Evolutionary conservation across 495 filamentous ascomycete genomes (phyloP).

Genomic region (Xylaria curta): DNA sequence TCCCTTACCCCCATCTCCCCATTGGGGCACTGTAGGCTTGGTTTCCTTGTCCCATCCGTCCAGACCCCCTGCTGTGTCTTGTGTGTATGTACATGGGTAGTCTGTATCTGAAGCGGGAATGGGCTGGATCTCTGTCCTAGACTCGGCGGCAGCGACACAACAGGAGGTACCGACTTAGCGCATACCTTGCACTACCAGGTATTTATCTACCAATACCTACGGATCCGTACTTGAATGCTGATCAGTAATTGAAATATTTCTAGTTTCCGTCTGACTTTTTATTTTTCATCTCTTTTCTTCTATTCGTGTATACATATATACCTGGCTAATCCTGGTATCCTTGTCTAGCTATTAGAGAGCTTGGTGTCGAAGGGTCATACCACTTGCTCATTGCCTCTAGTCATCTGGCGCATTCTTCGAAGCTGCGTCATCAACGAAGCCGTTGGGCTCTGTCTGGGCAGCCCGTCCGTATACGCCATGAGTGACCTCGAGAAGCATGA

Average conservation of each 20-base stretch:
- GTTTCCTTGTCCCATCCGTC: background rate
- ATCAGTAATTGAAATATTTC: slow-evolving; percentile 16
- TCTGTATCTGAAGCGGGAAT: background rate
- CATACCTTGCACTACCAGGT: background rate
- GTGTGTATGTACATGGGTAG: background rate
- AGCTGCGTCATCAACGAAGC: background rate
- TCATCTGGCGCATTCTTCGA: background rate
- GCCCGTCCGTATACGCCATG: slow-evolving; percentile 30
- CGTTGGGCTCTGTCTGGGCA: background rate
- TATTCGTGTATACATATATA: background rate
- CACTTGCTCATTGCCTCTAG: background rate
- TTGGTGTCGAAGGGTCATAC: background rate
- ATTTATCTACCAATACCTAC: background rate
- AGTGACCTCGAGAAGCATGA: slow-evolving; percentile 42
- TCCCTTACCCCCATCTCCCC: slow-evolving; percentile 1
- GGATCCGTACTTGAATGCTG: background rate
- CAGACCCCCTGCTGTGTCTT: background rate
- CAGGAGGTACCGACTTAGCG: slow-evolving; percentile 8
- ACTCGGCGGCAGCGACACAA: background rate
- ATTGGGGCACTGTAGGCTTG: background rate
- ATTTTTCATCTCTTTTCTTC: background rate
- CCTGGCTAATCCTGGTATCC: background rate
- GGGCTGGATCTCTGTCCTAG: slow-evolving; percentile 6
- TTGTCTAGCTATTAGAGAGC: background rate
- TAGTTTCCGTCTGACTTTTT: background rate